Conservation (phyloP, 495 filamentous ascomycete genomes). For the Daldinia bambusicola region DNA sequence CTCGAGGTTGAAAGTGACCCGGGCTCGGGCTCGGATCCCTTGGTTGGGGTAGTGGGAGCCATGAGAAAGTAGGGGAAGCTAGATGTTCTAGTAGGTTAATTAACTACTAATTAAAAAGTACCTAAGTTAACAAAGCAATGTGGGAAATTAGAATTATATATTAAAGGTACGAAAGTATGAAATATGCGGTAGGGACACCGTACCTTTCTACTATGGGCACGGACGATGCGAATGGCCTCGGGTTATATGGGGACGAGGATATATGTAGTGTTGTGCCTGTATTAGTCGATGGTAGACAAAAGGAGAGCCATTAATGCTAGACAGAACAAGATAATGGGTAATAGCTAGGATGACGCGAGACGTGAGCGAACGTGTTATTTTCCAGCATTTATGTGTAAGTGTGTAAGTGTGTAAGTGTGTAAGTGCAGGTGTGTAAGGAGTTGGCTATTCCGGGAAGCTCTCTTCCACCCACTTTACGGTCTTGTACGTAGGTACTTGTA, state of each 20-base stretch:
- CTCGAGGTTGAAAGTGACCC: slow-evolving; percentile 47
- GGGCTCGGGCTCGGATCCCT: slow-evolving; percentile 43
- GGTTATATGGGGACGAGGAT: slow-evolving; percentile 20
- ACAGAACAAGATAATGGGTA: slow-evolving; percentile 9
- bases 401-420: neutral
- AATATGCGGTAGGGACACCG: slow-evolving; percentile 33
- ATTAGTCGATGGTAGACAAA: slow-evolving; percentile 21
- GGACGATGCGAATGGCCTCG: slow-evolving; percentile 14
- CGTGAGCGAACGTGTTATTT: neutral
- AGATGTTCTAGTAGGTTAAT: slow-evolving; percentile 25
- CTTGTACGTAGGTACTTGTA: neutral
- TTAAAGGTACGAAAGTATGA: slow-evolving; percentile 19
- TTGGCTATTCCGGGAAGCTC: slow-evolving; percentile 5
- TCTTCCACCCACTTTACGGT: neutral
- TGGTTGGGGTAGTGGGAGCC: slow-evolving; percentile 51
- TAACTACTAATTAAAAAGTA: slow-evolving; percentile 20
- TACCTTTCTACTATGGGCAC: slow-evolving; percentile 30
- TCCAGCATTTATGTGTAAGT: neutral
- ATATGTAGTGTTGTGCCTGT: slow-evolving; percentile 27
- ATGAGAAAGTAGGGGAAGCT: slow-evolving; percentile 38
- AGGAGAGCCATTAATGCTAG: slow-evolving; percentile 28
- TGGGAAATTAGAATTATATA: slow-evolving; percentile 16
- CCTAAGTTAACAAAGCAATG: neutral
- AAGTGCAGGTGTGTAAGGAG: slow-evolving; percentile 1
- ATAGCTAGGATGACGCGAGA: slow-evolving; percentile 12